A percentile compares a stretch with the other conserved stretches of the same genome.
These are phyloP conservation scores for Aspergillus cristatus DNA, from an alignment of 495 filamentous ascomycete species.

Conservation along the genomic window DNA sequence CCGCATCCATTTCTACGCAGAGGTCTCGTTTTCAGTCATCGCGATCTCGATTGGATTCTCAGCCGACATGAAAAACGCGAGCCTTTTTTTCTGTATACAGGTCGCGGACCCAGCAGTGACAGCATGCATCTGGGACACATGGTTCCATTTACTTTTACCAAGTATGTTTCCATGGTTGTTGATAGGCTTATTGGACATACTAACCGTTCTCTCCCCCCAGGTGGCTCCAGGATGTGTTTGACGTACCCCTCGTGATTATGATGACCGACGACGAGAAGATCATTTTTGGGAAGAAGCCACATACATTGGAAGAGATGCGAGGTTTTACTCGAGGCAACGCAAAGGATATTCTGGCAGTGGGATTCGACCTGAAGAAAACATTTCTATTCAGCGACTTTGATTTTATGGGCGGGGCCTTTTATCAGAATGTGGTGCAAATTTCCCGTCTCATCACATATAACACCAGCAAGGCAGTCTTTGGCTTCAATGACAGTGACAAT, in stretches of 20 bases:
- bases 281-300: too few species aligned
- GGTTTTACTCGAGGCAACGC: constrained; percentile 67
- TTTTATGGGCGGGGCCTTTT: constrained; percentile 64
- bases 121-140: constrained; percentile 92
- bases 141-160: constrained; percentile 91
- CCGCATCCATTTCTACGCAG: constrained; percentile 80
- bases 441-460: constrained; percentile 77
- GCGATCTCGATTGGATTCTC: constrained; percentile 76
- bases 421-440: constrained; percentile 68
- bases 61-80: constrained; percentile 82
- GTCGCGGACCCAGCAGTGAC: constrained; percentile 78
- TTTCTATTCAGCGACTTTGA: constrained; percentile 94
- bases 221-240: constrained; percentile 91
- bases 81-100: constrained; percentile 91
- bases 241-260: constrained; percentile 90
- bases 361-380: constrained; percentile 89
- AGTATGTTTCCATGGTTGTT: constrained; percentile 36
- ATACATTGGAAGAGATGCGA: constrained; percentile 30
- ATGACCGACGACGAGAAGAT: constrained; percentile 65
- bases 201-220: constrained; percentile 24
- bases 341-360: constrained; percentile 86
- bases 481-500: constrained; percentile 78
- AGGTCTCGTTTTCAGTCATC: constrained; percentile 83
- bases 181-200: too few species aligned
- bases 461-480: constrained; percentile 77